Conservation (phyloP, 768 basidiomycete species). For the Mycena sanguinolenta region DNA sequence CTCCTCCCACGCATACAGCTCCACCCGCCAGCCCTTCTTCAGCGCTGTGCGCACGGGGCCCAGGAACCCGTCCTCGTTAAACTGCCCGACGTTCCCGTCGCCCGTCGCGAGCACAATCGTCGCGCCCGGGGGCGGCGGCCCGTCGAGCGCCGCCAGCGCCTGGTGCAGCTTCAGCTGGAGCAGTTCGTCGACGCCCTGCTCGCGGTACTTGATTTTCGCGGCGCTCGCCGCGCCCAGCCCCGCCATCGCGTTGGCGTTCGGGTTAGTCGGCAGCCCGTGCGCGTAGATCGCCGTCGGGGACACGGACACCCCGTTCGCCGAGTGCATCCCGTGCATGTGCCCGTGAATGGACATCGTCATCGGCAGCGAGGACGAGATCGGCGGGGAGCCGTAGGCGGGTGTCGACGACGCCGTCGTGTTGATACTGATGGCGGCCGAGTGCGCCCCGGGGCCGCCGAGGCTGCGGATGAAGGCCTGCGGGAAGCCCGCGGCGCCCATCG, state of each 20-base stretch:
- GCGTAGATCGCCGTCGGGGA: conserved; percentile 23
- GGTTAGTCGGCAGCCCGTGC: not conserved
- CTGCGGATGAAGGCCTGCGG: conserved; percentile 44
- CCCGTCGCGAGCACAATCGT: conserved; percentile 95
- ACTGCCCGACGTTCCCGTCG: conserved; percentile 93
- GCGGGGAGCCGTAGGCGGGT: conserved; percentile 30
- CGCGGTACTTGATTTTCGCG: conserved; percentile 74
- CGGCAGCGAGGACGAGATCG: conserved; percentile 36
- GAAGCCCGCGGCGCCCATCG: conserved; percentile 43
- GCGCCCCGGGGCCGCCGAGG: conserved; percentile 25
- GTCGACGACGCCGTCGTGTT: conserved; percentile 17
- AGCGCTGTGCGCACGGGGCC: conserved; percentile 90
- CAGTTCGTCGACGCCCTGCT: conserved; percentile 96
- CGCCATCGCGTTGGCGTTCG: not conserved
- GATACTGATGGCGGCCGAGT: conserved; percentile 24
- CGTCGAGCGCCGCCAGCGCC: conserved; percentile 79
- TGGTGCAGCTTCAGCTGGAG: conserved; percentile 94
- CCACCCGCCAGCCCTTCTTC: conserved; percentile 93
- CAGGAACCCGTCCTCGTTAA: conserved; percentile 93
- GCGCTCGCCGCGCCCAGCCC: conserved; percentile 19
- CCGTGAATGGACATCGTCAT: conserved; percentile 14
- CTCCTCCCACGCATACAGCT: conserved; percentile 92
- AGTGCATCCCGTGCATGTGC: not conserved
- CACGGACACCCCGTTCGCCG: conserved; percentile 7
- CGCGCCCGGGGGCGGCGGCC: conserved; percentile 69